phyloP scores from a whole-genome alignment of 768 basidiomycete species.

The Russula griseocarnosa region DNA sequence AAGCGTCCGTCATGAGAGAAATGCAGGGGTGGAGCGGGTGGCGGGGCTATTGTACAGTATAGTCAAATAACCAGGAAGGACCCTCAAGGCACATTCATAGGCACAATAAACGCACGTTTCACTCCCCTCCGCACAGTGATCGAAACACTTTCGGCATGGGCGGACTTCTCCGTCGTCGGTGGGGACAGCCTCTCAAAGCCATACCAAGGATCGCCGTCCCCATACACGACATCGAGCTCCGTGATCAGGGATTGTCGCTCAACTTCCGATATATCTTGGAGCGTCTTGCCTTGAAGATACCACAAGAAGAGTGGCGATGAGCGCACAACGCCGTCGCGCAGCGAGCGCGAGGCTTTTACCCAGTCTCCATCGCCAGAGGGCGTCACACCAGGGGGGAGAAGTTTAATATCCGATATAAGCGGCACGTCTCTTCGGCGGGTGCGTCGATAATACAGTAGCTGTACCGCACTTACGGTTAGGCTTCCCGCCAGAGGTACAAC shows the following conservation, averaged over 20 bases:
- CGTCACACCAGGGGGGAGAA: slow-evolving; percentile 56
- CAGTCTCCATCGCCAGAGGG: slow-evolving; percentile 49
- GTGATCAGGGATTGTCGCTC: slow-evolving; percentile 69
- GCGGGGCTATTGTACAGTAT: slow-evolving; percentile 46
- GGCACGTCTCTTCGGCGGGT: slow-evolving; percentile 78
- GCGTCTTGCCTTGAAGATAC: slow-evolving; percentile 69
- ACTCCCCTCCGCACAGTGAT: slow-evolving; percentile 69
- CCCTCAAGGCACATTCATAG: not conserved
- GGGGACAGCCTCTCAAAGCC: slow-evolving; percentile 75
- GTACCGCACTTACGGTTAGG: slow-evolving; percentile 29
- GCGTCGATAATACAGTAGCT: slow-evolving; percentile 79
- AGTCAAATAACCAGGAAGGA: slow-evolving; percentile 14
- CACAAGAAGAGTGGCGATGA: slow-evolving; percentile 64
- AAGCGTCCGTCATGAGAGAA: slow-evolving; percentile 82
- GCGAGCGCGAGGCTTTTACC: slow-evolving; percentile 58
- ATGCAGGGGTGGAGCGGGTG: slow-evolving; percentile 71
- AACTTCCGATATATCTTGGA: slow-evolving; percentile 53
- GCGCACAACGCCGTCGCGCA: slow-evolving; percentile 58
- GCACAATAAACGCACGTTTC: slow-evolving; percentile 48
- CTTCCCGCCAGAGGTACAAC: not conserved
- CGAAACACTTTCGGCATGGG: slow-evolving; percentile 50
- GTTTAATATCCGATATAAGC: slow-evolving; percentile 66
- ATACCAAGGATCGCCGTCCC: slow-evolving; percentile 79
- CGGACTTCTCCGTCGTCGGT: slow-evolving; percentile 44
- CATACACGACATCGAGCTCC: slow-evolving; percentile 87